These are phyloP conservation scores for Phragmites australis DNA, from an alignment of 176 grass and related monocot species.

Conservation along the genomic window DNA sequence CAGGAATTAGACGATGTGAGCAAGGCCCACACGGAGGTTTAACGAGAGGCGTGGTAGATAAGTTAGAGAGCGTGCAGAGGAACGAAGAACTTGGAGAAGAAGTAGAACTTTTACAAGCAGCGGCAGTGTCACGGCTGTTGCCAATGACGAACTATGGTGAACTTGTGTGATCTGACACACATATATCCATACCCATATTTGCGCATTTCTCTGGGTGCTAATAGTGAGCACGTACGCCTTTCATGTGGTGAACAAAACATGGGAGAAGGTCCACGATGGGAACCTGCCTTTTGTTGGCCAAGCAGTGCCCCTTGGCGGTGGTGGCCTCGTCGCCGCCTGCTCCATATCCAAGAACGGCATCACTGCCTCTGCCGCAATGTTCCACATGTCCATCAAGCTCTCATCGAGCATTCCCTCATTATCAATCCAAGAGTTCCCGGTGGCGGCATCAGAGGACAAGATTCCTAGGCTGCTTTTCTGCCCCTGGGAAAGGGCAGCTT, in stretches of 20 bases:
- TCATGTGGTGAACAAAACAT: neutral
- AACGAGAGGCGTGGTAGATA: too few species aligned
- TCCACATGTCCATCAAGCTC: neutral
- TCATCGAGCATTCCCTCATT: neutral
- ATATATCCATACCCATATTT: too few species aligned
- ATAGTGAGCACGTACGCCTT: slow-evolving; percentile 3
- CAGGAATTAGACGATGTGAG: too few species aligned
- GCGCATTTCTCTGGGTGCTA: too few species aligned
- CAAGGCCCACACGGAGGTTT: too few species aligned
- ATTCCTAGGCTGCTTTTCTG: neutral
- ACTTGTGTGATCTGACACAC: too few species aligned
- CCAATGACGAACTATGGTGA: too few species aligned
- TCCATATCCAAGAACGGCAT: neutral
- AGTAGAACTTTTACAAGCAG: too few species aligned
- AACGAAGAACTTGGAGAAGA: too few species aligned
- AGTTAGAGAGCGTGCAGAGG: too few species aligned
- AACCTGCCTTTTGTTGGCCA: slow-evolving; percentile 8
- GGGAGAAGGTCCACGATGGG: neutral
- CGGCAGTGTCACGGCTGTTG: too few species aligned
- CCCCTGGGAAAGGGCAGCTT: slow-evolving; percentile 6
- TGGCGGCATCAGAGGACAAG: neutral
- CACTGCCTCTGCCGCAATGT: neutral
- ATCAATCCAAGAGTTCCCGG: slow-evolving; percentile 1
- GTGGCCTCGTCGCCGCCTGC: slow-evolving; percentile 10
- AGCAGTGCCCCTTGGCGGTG: neutral